Conservation (phyloP, 805 yeast genomes). For the Cyberlindnera amylophila region DNA sequence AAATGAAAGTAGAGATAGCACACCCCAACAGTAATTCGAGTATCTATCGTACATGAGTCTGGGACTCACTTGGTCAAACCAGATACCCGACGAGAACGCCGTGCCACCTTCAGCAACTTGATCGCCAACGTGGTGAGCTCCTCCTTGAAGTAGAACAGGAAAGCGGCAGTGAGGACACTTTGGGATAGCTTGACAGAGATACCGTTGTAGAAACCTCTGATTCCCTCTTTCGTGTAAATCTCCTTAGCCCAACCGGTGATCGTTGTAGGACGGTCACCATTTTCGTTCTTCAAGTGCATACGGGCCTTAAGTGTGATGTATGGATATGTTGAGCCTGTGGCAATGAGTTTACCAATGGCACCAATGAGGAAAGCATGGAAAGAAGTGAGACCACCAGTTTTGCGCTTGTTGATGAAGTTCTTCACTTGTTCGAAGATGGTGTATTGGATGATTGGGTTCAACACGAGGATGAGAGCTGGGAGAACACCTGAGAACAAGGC, state of each 20-base stretch:
- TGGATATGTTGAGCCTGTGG: conserved; percentile 89
- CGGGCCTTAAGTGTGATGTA: conserved; percentile 86
- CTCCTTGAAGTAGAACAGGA: conserved; percentile 86
- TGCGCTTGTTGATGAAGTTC: conserved; percentile 52
- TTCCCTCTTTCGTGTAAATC: conserved; percentile 67
- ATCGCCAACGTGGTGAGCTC: conserved; percentile 64
- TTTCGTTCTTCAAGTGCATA: conserved; percentile 63
- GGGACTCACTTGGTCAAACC: conserved; percentile 2
- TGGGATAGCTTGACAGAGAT: conserved; percentile 75
- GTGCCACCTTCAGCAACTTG: conserved; percentile 43
- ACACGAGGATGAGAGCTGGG: conserved; percentile 82
- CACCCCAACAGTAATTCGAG: too few relatives aligned
- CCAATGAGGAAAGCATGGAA: conserved; percentile 82
- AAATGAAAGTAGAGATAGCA: too few relatives aligned
- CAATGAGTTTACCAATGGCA: conserved; percentile 82
- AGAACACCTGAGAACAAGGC: conserved; percentile 80
- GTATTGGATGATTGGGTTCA: conserved; percentile 89
- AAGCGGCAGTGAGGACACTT: conserved; percentile 84
- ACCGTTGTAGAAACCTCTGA: conserved; percentile 78
- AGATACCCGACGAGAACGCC: conserved; percentile 7
- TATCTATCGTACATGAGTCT: too few relatives aligned
- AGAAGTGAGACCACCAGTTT: conserved; percentile 53
- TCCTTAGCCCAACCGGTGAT: conserved; percentile 50
- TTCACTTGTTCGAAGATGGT: conserved; percentile 86
- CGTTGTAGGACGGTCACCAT: conserved; percentile 27